These are phyloP conservation scores for Elasticomyces elasticus DNA, from an alignment of 495 filamentous ascomycete species.

Conservation along the genomic window DNA sequence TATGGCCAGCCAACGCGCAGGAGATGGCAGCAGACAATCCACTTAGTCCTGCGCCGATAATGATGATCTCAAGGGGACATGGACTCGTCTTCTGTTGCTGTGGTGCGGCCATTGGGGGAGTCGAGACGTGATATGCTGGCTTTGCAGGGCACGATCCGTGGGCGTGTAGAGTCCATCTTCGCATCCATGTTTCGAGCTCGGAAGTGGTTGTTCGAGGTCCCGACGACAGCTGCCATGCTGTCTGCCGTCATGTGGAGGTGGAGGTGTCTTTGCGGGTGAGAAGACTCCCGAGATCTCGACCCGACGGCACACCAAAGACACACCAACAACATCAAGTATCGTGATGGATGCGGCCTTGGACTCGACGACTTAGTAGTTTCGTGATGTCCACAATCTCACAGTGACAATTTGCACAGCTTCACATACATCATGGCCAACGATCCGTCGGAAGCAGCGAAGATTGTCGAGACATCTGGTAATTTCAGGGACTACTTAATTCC, in stretches of 20 bases:
- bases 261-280: not conserved
- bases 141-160: too few species aligned
- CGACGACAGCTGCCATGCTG: not conserved
- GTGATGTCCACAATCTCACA: not conserved
- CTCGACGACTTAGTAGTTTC: not conserved
- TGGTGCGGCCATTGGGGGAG: constrained; percentile 1
- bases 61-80: constrained; percentile 35
- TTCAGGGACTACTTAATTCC: constrained; percentile 22
- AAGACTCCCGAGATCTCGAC: too few species aligned
- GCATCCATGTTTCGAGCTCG: not conserved
- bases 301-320: too few species aligned
- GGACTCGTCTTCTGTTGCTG: constrained; percentile 1
- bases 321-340: too few species aligned
- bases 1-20: constrained; percentile 48
- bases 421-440: constrained; percentile 12
- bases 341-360: too few species aligned
- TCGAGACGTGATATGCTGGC: too few species aligned
- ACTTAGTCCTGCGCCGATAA: constrained; percentile 60
- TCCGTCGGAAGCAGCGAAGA: constrained; percentile 3
- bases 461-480: constrained; percentile 17
- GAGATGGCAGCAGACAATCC: constrained; percentile 58
- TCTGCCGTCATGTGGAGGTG: not conserved
- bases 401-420: not conserved
- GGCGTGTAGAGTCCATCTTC: too few species aligned
- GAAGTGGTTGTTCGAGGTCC: not conserved